phyloP scores from a whole-genome alignment of 2,329 filamentous ascomycete species.

The Ceratocystis alfenasii region DNA sequence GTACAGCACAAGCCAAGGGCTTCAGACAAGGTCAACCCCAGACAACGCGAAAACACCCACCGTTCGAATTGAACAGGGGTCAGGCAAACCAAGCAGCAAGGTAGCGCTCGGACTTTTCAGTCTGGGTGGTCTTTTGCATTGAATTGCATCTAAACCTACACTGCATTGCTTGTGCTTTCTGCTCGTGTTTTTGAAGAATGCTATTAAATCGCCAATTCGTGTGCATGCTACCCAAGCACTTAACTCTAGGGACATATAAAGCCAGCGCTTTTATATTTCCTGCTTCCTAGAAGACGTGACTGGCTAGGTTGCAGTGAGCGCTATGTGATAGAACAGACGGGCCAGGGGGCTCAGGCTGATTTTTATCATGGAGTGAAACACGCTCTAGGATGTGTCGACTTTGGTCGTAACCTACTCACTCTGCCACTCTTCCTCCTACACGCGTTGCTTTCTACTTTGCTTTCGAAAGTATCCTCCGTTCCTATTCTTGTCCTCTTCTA shows the following conservation, averaged over 20 bases:
- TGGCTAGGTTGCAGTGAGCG: neutral
- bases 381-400: slow-evolving; percentile 9
- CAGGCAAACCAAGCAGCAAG: neutral
- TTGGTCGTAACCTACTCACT: neutral
- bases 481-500: neutral
- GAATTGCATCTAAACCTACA: neutral
- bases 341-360: neutral
- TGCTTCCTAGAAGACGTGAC: neutral
- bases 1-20: neutral
- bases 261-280: neutral
- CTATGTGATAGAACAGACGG: neutral
- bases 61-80: slow-evolving; percentile 7
- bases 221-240: neutral
- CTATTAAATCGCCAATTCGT: neutral
- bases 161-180: neutral
- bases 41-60: slow-evolving; percentile 12
- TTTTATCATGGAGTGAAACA: slow-evolving; percentile 14
- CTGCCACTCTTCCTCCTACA: neutral
- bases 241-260: neutral
- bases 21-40: slow-evolving; percentile 14
- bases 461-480: slow-evolving; percentile 1
- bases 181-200: neutral
- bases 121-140: neutral
- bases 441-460: neutral
- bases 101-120: slow-evolving; percentile 9